Conservation (phyloP, 1,284 basidiomycete genomes). For the Heliocybe sulcata region DNA sequence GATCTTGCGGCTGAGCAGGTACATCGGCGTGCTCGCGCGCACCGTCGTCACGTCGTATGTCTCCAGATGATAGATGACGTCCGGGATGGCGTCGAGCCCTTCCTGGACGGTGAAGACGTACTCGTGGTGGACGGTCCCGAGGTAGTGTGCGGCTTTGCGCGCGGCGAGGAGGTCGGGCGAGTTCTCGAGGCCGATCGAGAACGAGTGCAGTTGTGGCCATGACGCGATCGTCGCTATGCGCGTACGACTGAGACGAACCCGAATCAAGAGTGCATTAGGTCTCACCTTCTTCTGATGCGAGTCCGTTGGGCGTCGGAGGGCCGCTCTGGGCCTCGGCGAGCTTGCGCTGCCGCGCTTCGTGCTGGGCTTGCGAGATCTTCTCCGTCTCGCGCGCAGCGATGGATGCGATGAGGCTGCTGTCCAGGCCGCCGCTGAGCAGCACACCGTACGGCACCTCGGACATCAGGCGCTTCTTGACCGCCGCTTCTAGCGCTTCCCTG, state of each 20-base stretch:
- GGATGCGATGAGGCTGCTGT: slow-evolving; percentile 93
- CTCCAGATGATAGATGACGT: slow-evolving; percentile 98
- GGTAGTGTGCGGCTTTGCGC: slow-evolving; percentile 87
- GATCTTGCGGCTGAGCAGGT: slow-evolving; percentile 95
- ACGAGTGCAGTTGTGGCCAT: slow-evolving; percentile 98
- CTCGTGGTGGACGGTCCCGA: slow-evolving; percentile 96
- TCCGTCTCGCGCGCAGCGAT: slow-evolving; percentile 98
- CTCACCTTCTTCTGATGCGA: slow-evolving; percentile 48
- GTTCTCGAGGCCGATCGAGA: slow-evolving; percentile 93
- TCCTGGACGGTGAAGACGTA: slow-evolving; percentile 99
- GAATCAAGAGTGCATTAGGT: slow-evolving; percentile 13
- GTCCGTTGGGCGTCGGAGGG: slow-evolving; percentile 42
- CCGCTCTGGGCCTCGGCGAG: slow-evolving; percentile 47
- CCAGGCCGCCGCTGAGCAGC: slow-evolving; percentile 90
- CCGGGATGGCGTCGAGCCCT: slow-evolving; percentile 94
- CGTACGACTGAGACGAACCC: not conserved
- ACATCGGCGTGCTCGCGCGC: slow-evolving; percentile 97
- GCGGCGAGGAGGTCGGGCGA: slow-evolving; percentile 96
- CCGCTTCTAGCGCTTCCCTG: slow-evolving; percentile 82
- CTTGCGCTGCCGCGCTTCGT: slow-evolving; percentile 58
- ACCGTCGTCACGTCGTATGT: slow-evolving; percentile 99
- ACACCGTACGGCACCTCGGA: slow-evolving; percentile 99
- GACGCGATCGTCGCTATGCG: slow-evolving; percentile 64
- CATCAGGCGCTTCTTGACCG: slow-evolving; percentile 96
- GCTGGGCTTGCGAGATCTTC: slow-evolving; percentile 79